Base-by-base conservation (phyloP, 2,329 filamentous ascomycete genomes). In the Biscogniauxia sp. region DNA sequence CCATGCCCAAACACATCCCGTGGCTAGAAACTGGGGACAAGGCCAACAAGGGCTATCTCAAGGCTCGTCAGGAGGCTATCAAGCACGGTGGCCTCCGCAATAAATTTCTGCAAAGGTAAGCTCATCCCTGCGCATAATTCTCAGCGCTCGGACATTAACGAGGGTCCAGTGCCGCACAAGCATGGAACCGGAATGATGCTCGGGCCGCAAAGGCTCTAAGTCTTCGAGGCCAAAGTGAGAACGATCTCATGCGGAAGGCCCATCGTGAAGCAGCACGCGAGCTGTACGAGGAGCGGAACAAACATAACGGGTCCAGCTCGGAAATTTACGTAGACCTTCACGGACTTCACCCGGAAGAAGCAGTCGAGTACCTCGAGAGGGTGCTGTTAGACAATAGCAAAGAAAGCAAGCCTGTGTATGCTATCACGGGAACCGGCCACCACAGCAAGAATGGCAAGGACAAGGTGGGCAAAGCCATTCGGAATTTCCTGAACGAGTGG, bases 381-480 rank as follows among this genome's bases (percentile, higher is more conserved):
- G 90, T 96, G 49, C 86, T 99, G 20, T 81, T 93, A 63, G 92
- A 96, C 71, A 95, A 97, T 71, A 84, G 83, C 66, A 83, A 86
- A 66, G 87, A 90, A 67, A 83, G 83, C 41, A 84, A 88, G 20
- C 91, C 94, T 2, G 85, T 99, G 51, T 99, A 98, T 74, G 93
- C 93, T 67, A 98, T 99, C 74, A 97, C 93, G 1, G 95, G 95
- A 52, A 98, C 94, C 0, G 95, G 94, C 3, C 93, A 98, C 72
- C 95, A 99, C 77, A 96, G 92, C 75, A 98, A 98, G 81, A 97
- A 97, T 73, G 94, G 95, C 70, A 98, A 98, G 76, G 95, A 99
- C 77, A 99, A 99, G 78, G 92, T 99, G 41, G 94, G 94, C 72
- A 97, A 96, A 78, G 93, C 93, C 1, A 88, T 98, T 64, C 89